Percentiles rank a stretch among this genome's conserved stretches.
Conservation (phyloP, 2,329 filamentous ascomycete species). For the Colletotrichum abscissum region DNA sequence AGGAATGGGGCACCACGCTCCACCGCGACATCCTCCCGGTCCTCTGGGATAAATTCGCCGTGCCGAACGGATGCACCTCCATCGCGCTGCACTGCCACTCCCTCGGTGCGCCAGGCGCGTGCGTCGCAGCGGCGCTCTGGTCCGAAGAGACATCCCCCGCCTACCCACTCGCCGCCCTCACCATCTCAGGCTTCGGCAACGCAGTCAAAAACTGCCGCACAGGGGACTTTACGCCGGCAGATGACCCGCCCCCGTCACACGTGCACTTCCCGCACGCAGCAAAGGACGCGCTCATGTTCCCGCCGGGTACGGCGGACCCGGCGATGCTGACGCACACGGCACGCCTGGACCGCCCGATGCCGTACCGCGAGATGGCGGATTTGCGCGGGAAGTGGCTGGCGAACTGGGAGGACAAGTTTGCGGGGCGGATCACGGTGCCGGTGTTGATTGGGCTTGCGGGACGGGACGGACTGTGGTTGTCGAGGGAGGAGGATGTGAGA, state of each 20-base stretch:
- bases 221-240: neutral
- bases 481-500: neutral
- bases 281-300: neutral
- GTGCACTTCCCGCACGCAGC: neutral
- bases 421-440: neutral
- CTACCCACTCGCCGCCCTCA: neutral
- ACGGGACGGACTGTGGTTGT: neutral
- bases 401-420: neutral
- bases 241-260: neutral
- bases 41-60: neutral
- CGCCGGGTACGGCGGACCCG: neutral
- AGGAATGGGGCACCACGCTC: neutral
- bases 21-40: neutral
- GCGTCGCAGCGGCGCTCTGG: neutral
- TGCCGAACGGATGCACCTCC: neutral
- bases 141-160: neutral
- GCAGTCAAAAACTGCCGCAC: neutral
- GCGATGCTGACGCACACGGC: neutral
- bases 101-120: neutral
- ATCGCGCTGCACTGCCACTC: neutral
- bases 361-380: neutral
- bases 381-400: neutral
- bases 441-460: neutral
- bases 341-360: neutral
- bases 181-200: neutral